These are phyloP conservation scores for Thinopyrum obtusiflorum DNA, from an alignment of 202 grass and related monocot species.

Conservation along the genomic window DNA sequence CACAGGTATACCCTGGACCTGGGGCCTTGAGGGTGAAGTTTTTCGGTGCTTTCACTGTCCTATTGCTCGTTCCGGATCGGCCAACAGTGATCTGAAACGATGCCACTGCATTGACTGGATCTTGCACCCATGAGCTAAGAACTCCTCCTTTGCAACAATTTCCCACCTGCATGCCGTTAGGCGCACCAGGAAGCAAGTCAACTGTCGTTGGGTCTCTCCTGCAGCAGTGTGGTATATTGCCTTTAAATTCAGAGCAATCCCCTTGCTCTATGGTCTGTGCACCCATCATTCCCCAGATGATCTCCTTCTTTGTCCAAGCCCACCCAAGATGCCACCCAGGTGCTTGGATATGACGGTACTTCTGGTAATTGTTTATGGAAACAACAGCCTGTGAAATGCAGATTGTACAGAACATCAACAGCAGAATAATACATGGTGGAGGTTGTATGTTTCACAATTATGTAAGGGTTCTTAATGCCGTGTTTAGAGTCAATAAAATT, in stretches of 20 bases:
- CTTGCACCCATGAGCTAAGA: slow-evolving; percentile 71
- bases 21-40: slow-evolving; percentile 68
- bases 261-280: slow-evolving; percentile 81
- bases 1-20: slow-evolving; percentile 81
- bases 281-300: slow-evolving; percentile 74
- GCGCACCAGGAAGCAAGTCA: slow-evolving; percentile 68
- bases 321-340: slow-evolving; percentile 86
- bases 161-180: slow-evolving; percentile 64
- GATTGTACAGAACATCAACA: slow-evolving; percentile 28
- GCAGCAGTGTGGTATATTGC: slow-evolving; percentile 71
- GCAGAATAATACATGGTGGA: not conserved
- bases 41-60: slow-evolving; percentile 50
- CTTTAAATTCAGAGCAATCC: slow-evolving; percentile 85
- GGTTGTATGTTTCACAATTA: not conserved
- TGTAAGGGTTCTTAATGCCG: not conserved
- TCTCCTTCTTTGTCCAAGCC: slow-evolving; percentile 86
- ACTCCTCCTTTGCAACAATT: slow-evolving; percentile 90
- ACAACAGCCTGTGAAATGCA: slow-evolving; percentile 55
- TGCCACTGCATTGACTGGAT: slow-evolving; percentile 56
- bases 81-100: slow-evolving; percentile 85
- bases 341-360: slow-evolving; percentile 85
- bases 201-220: slow-evolving; percentile 59
- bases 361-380: slow-evolving; percentile 81
- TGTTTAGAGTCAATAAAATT: not conserved
- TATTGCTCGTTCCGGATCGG: slow-evolving; percentile 71